Base-by-base conservation (phyloP, 164 flowering plant species). In the Chloranthus sessilifolius region DNA sequence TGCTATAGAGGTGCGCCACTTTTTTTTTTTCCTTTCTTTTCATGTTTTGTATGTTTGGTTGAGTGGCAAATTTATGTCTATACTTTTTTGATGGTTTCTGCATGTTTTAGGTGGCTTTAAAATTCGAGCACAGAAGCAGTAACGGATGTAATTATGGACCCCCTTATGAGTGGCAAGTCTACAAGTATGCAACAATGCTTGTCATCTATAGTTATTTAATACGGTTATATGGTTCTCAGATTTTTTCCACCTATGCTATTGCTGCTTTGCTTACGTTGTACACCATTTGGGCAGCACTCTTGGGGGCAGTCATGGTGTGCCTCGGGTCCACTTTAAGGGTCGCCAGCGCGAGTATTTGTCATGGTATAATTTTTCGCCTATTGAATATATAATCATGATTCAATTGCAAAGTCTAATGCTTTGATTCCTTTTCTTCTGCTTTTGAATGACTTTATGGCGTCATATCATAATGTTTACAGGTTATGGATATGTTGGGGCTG, bases 401-500 rank as follows among this genome's bases (percentile, higher is more conserved):
- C n/a, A n/a, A n/a, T n/a, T n/a, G n/a, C n/a, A 7, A 14, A 14
- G n/a, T 26, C 1, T 20, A 14, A 28, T 17, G 16, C 12, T 38
- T 25, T 16, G 43, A 30, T 6, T n/a, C n/a, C n/a, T n/a, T n/a
- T n/a, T n/a, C n/a, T n/a, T n/a, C n/a, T 31, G 22, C 11, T 43
- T 20, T 8, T 43, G 12, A 12, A 10, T 42, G 11, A 21, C 9
- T 42, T 25, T 8, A 20, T 21, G 16, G 29, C 47, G 28, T 16
- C 8, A 30, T 19, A 46, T 11, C 17, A 47, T 10, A 10, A 44
- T 45, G 6, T 27, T 0, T 62, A 15, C 74, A 92, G 98, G 98
- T 92, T 39, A 92, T 92, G 98, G 98, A 92, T 60, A 85, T 92
- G 77, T 85, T 92, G 65, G 98, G 98, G 9, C 95, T 96, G 23